phyloP scores from a whole-genome alignment of 352 stramenopile genomes.

The Phytopythium litorale region DNA sequence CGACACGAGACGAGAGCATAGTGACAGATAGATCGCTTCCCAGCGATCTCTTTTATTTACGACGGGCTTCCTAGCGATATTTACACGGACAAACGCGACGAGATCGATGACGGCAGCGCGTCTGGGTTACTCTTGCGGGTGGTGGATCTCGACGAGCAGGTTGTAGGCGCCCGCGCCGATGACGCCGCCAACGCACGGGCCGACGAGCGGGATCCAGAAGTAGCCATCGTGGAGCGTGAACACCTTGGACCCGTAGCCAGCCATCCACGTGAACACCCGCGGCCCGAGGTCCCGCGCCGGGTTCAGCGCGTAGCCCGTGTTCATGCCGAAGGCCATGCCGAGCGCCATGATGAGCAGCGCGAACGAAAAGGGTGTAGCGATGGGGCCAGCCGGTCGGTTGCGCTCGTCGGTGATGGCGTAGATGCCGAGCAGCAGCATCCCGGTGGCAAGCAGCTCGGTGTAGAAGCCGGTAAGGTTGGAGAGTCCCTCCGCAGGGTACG shows the following conservation, averaged over 20 bases:
- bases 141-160: conserved; percentile 48
- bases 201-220: conserved; percentile 63
- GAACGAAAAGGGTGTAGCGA: conserved; percentile 34
- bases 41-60: background rate
- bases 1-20: background rate
- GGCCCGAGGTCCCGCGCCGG: conserved; percentile 41
- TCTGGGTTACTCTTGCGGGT: conserved; percentile 18
- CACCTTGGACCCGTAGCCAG: conserved; percentile 50
- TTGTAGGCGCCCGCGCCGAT: conserved; percentile 42
- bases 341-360: conserved; percentile 53
- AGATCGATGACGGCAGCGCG: background rate
- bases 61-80: background rate
- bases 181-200: conserved; percentile 35
- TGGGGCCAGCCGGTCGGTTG: conserved; percentile 38
- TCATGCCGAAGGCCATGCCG: conserved; percentile 58
- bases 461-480: conserved; percentile 47
- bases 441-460: conserved; percentile 48
- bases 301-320: conserved; percentile 42
- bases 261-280: conserved; percentile 36
- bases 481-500: conserved; percentile 37
- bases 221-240: conserved; percentile 47
- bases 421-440: conserved; percentile 48
- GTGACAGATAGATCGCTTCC: background rate
- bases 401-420: conserved; percentile 48
- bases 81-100: background rate